Percentiles rank a stretch among this genome's conserved stretches.
phyloP scores from a whole-genome alignment of 2,329 filamentous ascomycete species.

The Fusarium piperis region DNA sequence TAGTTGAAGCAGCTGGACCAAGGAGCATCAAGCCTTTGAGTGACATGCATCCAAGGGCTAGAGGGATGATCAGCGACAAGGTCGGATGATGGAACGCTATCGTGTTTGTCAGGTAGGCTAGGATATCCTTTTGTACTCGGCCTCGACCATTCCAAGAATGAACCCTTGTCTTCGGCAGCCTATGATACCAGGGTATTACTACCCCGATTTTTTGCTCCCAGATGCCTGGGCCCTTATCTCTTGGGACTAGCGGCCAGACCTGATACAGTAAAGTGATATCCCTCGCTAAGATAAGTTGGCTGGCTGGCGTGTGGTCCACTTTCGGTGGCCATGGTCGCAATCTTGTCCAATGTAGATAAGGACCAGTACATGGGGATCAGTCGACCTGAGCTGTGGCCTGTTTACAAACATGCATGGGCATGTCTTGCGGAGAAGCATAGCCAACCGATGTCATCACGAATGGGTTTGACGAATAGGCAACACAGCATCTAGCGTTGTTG shows the following conservation, averaged over 20 bases:
- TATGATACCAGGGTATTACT: conserved; percentile 1
- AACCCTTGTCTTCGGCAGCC: background rate
- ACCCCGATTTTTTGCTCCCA: background rate
- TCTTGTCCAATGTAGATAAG: background rate
- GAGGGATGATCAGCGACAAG: background rate
- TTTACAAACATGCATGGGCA: background rate
- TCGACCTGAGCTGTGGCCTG: background rate
- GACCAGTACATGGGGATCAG: background rate
- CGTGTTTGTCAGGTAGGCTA: background rate
- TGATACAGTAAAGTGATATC: background rate
- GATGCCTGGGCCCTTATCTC: background rate
- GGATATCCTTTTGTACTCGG: background rate
- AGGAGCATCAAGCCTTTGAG: background rate
- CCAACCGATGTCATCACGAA: background rate
- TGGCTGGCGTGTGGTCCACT: background rate
- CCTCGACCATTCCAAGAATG: background rate
- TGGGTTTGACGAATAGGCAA: background rate
- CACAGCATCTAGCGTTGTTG: background rate
- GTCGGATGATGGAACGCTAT: background rate
- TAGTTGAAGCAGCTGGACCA: background rate
- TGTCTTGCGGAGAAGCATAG: background rate
- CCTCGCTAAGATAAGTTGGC: conserved; percentile 1
- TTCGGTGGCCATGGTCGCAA: background rate
- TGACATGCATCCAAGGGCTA: background rate
- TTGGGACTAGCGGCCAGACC: background rate